Evolutionary conservation across 1,284 basidiomycete genomes (phyloP).

Genomic region (Papiliotrema terrestris): DNA sequence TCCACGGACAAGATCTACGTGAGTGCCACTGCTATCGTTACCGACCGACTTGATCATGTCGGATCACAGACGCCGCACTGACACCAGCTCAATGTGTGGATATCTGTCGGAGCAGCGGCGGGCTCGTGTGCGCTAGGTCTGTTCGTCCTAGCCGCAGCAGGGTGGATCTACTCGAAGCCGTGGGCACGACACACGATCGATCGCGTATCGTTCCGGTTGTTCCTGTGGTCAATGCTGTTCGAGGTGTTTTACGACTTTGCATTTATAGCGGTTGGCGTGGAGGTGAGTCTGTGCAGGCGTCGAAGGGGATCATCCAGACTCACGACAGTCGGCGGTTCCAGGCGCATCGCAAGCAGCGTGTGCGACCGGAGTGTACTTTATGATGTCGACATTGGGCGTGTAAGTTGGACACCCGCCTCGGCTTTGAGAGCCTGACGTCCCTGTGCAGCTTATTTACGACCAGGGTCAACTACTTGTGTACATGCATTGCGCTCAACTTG

Average conservation of each 20-base stretch:
- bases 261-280: conserved; percentile 22
- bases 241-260: conserved; percentile 30
- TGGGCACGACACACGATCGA: conserved; percentile 22
- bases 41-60: not conserved
- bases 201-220: conserved; percentile 34
- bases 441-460: not conserved
- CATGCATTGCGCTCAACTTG: conserved; percentile 37
- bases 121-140: not conserved
- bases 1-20: not conserved
- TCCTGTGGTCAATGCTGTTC: conserved; percentile 30
- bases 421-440: too few relatives aligned
- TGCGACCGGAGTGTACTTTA: conserved; percentile 27
- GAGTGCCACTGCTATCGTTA: not conserved
- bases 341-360: conserved; percentile 6
- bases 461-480: conserved; percentile 38
- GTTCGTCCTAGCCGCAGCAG: not conserved
- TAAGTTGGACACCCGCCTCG: too few relatives aligned
- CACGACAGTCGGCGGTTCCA: not conserved
- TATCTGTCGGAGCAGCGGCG: conserved; percentile 3
- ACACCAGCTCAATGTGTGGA: conserved; percentile 5
- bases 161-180: conserved; percentile 5
- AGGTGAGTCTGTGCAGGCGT: conserved; percentile 8
- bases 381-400: conserved; percentile 27
- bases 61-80: not conserved
- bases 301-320: not conserved